These are phyloP conservation scores for Penicillium subrubescens DNA, from an alignment of 495 filamentous ascomycete species.

Conservation along the genomic window DNA sequence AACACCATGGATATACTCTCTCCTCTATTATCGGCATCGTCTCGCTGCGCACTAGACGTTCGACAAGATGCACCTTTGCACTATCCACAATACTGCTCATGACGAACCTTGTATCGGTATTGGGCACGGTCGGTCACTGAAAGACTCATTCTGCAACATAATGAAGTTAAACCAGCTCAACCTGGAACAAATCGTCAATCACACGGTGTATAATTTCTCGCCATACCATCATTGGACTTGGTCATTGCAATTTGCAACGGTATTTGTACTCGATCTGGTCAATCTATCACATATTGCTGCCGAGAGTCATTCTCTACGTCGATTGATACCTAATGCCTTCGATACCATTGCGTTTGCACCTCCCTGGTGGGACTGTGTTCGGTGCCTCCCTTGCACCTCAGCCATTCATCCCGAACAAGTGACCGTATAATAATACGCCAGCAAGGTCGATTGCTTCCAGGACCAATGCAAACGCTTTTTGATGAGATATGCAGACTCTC, in stretches of 20 bases:
- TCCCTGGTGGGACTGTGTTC: neutral
- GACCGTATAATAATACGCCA: neutral
- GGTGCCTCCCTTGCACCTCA: neutral
- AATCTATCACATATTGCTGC: neutral
- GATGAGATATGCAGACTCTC: neutral
- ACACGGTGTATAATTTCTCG: neutral
- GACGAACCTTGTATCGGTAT: too few species aligned
- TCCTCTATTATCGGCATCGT: neutral
- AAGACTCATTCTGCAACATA: too few species aligned
- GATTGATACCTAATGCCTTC: neutral
- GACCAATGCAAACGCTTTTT: neutral
- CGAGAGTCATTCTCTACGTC: neutral
- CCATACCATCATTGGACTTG: neutral
- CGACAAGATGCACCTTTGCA: neutral
- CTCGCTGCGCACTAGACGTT: neutral
- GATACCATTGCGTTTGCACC: neutral
- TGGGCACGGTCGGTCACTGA: too few species aligned
- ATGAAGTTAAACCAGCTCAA: neutral
- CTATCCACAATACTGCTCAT: neutral
- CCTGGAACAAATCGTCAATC: neutral
- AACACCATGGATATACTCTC: neutral
- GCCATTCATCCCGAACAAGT: neutral
- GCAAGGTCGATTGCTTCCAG: neutral
- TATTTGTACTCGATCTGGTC: neutral
- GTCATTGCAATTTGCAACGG: neutral